These are phyloP conservation scores for Canariomyces notabilis DNA, from an alignment of 2,329 filamentous ascomycete species.

Conservation along the genomic window DNA sequence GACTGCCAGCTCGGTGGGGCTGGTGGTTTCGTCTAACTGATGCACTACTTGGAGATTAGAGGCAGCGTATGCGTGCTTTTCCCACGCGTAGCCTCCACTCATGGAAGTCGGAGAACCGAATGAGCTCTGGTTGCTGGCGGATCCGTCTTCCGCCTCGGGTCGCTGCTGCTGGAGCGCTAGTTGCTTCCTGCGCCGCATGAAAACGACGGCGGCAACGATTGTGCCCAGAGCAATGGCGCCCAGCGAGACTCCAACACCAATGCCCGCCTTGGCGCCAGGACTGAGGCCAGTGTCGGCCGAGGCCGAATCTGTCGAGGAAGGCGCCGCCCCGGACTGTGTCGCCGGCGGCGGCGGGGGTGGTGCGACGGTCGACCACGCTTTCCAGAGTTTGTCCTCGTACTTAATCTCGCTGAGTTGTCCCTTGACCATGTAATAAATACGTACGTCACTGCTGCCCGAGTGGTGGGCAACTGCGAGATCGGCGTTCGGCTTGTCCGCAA, in stretches of 20 bases:
- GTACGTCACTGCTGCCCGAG: conserved; percentile 21
- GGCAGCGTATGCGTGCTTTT: conserved; percentile 10
- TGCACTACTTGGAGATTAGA: conserved; percentile 3
- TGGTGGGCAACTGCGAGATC: conserved; percentile 30
- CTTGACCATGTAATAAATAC: conserved; percentile 34
- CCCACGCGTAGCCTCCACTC: too few species aligned
- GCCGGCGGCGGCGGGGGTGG: conserved; percentile 5
- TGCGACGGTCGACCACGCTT: conserved; percentile 25
- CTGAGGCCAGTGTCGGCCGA: conserved; percentile 25
- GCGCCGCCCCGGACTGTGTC: neutral
- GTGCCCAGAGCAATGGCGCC: conserved; percentile 30
- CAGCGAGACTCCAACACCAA: conserved; percentile 33
- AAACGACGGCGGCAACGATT: conserved; percentile 26
- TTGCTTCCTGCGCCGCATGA: conserved; percentile 24
- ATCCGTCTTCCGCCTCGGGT: conserved; percentile 15
- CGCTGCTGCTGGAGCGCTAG: neutral
- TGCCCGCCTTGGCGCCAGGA: conserved; percentile 32
- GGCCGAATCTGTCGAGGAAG: neutral
- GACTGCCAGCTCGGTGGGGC: conserved; percentile 27
- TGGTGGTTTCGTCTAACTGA: conserved; percentile 20
- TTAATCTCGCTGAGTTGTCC: conserved; percentile 30
- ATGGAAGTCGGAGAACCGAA: conserved; percentile 18
- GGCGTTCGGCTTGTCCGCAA: conserved; percentile 29
- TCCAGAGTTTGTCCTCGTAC: conserved; percentile 31
- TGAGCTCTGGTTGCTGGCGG: conserved; percentile 10